Base-by-base conservation (phyloP, 2,329 filamentous ascomycete genomes). In the Hymenoscyphus infarciens region DNA sequence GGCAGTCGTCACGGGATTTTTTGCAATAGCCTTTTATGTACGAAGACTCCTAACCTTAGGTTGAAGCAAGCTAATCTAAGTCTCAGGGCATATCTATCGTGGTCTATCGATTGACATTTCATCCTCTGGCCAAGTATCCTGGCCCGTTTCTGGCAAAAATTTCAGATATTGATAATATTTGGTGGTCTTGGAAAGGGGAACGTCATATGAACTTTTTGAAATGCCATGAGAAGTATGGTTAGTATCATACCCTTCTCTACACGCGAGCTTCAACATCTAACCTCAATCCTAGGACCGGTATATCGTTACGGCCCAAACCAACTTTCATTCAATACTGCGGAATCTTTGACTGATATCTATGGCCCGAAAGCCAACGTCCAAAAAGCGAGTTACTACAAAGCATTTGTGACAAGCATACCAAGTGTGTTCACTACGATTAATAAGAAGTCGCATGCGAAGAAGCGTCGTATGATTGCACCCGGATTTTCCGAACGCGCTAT, bases 161-260 rank as follows among this genome's bases (percentile, higher is more conserved):
- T 61, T 89, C 87, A 8, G 84, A 92, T 91, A 65, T 80, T 82
- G 69, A 88, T 91, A 68, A 88, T 89, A 1, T 84, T 79, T 61
- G 78, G 80, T 3, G 81, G 83, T 55, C 79, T 83, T 53, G 27
- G 13, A 83, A 88, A 5, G 87, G 93, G 61, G 75, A 82, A 65
- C 91, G 87, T 0, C 86, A 89, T 62, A 80, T 87, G 53, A 79
- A 76, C 8, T 79, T 93, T 0, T 90, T 93, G 72, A 80, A 81
- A n/a, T 82, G 89, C 68, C 81, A 91, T 75, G 90, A 57, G 2
- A 62, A 62, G n/a, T 62, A 62, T 29, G 55, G 60, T 42, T 2
- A 19, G 58, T 38, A 49, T 16, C 13, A 3, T 15, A 13, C 16
- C n/a, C 16, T 22, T 33, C 15, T 45, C 2, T 25, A 13, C 22